Conservation (phyloP, 306 rosid genomes). For the Quercus agrifolia region DNA sequence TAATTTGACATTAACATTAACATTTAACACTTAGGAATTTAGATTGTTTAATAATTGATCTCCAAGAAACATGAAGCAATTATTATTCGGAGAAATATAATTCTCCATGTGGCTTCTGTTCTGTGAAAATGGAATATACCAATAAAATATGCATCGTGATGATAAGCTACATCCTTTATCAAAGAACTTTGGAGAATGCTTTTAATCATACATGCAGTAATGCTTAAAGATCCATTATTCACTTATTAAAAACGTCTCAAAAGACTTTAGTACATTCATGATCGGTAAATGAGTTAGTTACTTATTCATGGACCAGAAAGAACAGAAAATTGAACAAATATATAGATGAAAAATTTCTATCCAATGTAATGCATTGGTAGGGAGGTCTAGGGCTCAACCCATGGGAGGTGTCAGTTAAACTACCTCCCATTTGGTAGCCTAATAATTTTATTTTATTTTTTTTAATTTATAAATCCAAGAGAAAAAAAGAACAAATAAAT, state of each 20-base stretch:
- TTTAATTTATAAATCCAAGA: neutral
- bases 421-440: neutral
- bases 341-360: too few species aligned
- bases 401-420: neutral
- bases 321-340: neutral
- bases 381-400: neutral
- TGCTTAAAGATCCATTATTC: too few species aligned
- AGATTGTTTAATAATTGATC: neutral
- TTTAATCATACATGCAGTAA: neutral
- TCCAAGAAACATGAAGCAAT: neutral
- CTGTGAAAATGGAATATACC: neutral
- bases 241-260: too few species aligned
- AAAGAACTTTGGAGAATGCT: neutral
- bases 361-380: neutral
- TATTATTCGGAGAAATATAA: neutral
- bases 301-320: neutral
- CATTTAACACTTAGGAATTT: neutral
- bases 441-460: neutral
- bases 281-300: too few species aligned
- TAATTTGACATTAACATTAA: too few species aligned
- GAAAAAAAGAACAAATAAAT: too few species aligned
- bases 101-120: neutral
- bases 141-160: neutral
- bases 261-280: too few species aligned
- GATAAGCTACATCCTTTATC: neutral